Conservation (phyloP, 75 land plant species). For the Pseudotsuga menziesii region DNA sequence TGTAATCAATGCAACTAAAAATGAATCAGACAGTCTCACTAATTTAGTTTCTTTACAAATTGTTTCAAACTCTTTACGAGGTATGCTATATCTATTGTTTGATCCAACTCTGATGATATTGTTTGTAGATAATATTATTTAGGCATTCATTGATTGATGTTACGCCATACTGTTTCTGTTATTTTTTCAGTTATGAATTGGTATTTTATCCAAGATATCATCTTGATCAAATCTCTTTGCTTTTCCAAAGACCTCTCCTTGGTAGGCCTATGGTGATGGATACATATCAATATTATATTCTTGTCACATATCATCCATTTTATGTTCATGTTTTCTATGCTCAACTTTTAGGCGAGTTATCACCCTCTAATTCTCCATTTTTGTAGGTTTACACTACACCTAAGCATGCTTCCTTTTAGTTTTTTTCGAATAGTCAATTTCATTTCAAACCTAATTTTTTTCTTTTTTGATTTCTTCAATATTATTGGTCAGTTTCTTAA, state of each 20-base stretch:
- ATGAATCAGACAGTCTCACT: not conserved
- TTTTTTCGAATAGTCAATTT: not conserved
- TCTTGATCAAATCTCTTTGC: slow-evolving; percentile 92
- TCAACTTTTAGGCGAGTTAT: slow-evolving; percentile 65
- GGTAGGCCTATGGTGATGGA: slow-evolving; percentile 96
- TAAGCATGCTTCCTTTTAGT: not conserved
- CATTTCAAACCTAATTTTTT: not conserved
- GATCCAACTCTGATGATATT: too few species aligned
- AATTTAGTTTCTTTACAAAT: too few species aligned
- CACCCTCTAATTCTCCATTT: slow-evolving; percentile 61
- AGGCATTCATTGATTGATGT: too few species aligned
- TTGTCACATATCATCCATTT: slow-evolving; percentile 94
- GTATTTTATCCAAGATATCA: slow-evolving; percentile 95
- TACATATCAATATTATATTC: slow-evolving; percentile 86
- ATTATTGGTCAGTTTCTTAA: too few species aligned
- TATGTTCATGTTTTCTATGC: slow-evolving; percentile 91
- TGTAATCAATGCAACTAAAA: not conserved
- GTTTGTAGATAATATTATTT: too few species aligned
- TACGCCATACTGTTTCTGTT: too few species aligned
- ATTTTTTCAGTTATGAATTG: too few species aligned
- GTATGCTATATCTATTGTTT: too few species aligned
- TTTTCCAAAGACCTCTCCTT: slow-evolving; percentile 66
- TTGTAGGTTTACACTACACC: slow-evolving; percentile 52
- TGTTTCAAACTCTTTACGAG: too few species aligned
- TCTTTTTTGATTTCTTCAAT: not conserved